These are phyloP conservation scores for Stemphylium lycopersici DNA, from an alignment of 2,329 filamentous ascomycete genomes.

Conservation along the genomic window DNA sequence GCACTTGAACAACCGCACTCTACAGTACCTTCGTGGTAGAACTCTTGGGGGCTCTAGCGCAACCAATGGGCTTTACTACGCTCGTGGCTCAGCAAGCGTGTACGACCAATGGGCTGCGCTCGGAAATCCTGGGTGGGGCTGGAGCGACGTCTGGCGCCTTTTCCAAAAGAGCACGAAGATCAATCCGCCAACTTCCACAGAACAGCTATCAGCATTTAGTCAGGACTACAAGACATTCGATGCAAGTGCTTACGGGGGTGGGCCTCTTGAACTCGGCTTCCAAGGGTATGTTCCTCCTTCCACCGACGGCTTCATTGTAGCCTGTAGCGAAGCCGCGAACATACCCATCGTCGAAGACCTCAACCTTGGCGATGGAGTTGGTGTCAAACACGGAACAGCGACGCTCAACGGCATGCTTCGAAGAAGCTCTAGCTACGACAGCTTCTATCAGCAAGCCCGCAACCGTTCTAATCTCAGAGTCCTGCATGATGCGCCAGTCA, in stretches of 20 bases:
- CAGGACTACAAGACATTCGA: constrained; percentile 40
- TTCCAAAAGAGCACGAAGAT: constrained; percentile 39
- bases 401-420: constrained; percentile 27
- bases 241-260: constrained; percentile 32
- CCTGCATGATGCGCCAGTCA: constrained; percentile 36
- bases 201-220: constrained; percentile 31
- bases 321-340: constrained; percentile 33
- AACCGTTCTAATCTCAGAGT: constrained; percentile 39
- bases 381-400: constrained; percentile 41
- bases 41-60: constrained; percentile 42
- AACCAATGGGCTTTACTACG: constrained; percentile 45
- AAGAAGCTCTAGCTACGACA: constrained; percentile 40
- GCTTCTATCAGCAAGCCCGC: constrained; percentile 37
- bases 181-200: constrained; percentile 31
- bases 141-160: constrained; percentile 26
- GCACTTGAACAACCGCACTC: constrained; percentile 27
- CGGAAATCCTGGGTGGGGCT: constrained; percentile 64
- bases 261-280: constrained; percentile 38
- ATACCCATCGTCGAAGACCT: constrained; percentile 45
- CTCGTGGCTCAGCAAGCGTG: constrained; percentile 38
- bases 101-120: constrained; percentile 62
- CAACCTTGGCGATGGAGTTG: constrained; percentile 37
- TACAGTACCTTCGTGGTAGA: constrained; percentile 34
- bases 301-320: constrained; percentile 35
- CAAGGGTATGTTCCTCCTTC: constrained; percentile 40